phyloP scores from a whole-genome alignment of 2,329 filamentous ascomycete genomes.

The Diaporthe caulivora region DNA sequence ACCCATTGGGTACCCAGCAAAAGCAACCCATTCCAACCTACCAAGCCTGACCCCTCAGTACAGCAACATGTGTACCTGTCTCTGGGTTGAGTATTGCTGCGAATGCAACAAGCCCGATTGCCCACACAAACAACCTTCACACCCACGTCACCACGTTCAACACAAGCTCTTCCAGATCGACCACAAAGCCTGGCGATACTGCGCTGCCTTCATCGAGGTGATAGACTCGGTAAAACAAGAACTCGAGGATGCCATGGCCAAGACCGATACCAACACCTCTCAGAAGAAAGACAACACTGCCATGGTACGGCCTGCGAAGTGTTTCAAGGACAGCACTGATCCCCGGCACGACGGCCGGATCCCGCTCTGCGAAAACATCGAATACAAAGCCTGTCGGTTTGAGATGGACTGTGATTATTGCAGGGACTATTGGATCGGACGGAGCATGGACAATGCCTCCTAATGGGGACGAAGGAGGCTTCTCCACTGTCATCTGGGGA shows the following conservation, averaged over 20 bases:
- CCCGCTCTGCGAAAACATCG: neutral
- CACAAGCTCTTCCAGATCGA: constrained; percentile 20
- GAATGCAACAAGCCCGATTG: constrained; percentile 12
- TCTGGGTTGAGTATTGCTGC: constrained; percentile 27
- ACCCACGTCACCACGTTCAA: neutral
- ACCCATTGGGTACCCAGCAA: neutral
- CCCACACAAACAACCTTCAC: neutral
- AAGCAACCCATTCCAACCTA: neutral
- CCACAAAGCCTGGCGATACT: constrained; percentile 30
- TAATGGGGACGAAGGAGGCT: neutral
- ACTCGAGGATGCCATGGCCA: neutral
- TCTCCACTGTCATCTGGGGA: neutral
- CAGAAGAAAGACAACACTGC: neutral
- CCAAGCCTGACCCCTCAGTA: neutral
- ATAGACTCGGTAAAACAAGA: neutral
- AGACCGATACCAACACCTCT: neutral
- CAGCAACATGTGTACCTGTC: constrained; percentile 34
- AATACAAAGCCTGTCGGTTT: neutral
- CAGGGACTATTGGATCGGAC: constrained; percentile 14
- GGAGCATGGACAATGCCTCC: neutral
- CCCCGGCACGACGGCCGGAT: neutral
- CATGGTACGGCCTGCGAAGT: neutral
- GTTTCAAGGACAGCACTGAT: constrained; percentile 16
- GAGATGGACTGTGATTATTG: neutral
- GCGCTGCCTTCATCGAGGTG: neutral